Evolutionary conservation across 2,329 filamentous ascomycete genomes (phyloP).

Genomic region (Aspergillus flavus): DNA sequence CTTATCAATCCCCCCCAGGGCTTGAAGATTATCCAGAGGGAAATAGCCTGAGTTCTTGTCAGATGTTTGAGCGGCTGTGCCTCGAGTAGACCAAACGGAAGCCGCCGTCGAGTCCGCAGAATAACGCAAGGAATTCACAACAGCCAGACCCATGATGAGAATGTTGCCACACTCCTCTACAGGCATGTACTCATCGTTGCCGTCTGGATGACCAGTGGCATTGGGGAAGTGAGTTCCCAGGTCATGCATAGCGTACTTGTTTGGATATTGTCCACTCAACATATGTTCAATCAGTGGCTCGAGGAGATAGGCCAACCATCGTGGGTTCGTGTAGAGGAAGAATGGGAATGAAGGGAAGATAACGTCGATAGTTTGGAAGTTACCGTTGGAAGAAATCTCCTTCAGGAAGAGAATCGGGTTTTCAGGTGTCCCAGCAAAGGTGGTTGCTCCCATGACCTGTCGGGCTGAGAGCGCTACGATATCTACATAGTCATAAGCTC

Average conservation of each 20-base stretch:
- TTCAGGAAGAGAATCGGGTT: conserved; percentile 78
- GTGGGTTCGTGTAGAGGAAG: conserved; percentile 81
- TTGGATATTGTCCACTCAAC: conserved; percentile 77
- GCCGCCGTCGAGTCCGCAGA: conserved; percentile 57
- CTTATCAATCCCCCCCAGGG: conserved; percentile 54
- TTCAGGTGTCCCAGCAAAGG: conserved; percentile 71
- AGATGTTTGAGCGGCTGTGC: conserved; percentile 26
- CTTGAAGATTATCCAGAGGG: conserved; percentile 53
- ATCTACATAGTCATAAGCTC: conserved; percentile 73
- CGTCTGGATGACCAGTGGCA: conserved; percentile 57
- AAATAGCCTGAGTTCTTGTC: conserved; percentile 41
- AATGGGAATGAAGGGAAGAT: conserved; percentile 87
- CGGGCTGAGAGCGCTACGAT: conserved; percentile 77
- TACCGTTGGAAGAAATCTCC: conserved; percentile 83
- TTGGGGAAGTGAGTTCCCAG: conserved; percentile 58
- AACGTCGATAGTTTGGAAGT: conserved; percentile 83
- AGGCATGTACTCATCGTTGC: conserved; percentile 59
- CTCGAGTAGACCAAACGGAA: conserved; percentile 60
- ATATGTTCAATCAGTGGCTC: conserved; percentile 82
- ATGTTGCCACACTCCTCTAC: conserved; percentile 69
- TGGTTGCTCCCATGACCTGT: conserved; percentile 77
- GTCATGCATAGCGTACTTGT: conserved; percentile 60
- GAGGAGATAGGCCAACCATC: conserved; percentile 76
- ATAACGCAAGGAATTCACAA: conserved; percentile 74
- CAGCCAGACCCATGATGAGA: conserved; percentile 77